Evolutionary conservation across 768 basidiomycete species (phyloP), one percentile per base, ranked within the genome.

Genomic region (Tulasnella sp.): DNA sequence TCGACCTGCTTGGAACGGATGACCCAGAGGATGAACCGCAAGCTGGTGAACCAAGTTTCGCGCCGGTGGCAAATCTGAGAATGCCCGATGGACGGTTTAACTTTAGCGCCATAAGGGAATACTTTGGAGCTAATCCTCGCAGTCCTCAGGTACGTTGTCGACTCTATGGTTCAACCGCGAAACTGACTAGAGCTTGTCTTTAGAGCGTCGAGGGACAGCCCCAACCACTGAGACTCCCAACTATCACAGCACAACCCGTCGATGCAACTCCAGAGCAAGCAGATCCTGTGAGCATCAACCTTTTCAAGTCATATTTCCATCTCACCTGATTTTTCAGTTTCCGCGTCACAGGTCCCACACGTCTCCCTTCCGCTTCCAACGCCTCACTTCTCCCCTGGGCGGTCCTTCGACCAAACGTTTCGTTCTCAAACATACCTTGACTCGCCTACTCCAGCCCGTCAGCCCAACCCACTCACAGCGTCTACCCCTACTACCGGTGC

Each of bases 1-100:
- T 72, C 39, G 71, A 72, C 13, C 23, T 72, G 39, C 44, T 72
- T n/a, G 71, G 71, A 37, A 72, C 71, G n/a, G 71, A 72, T 18
- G 71, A 72, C 37, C 39, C 37, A n/a, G 71, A 72, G 29, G 71
- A 72, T 72, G 39, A 72, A 72, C 71, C 71, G 6, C 15, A 40
- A n/a, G 37, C 44, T 46, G 71, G 44, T 26, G 39, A 72, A 13
- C 9, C 15, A 26, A 46, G 44, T 40, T 32, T 72, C 15, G 71
- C 44, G 26, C 71, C 71, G 13, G 71, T 18, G 37, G 71, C 44
- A 6, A 72, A 72, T 72, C 71, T 72, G 37, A 42, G 71, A 23
- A 5, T 6, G n/a, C 23, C 39, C 23, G 71, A 72, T 23, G 71
- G 71, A 11, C 37, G 44, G 71, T 72, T 72, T 37, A 18, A 72